Percentiles rank a stretch among this genome's conserved stretches.
Evolutionary conservation across 2,329 filamentous ascomycete genomes (phyloP).

Genomic region (Fusarium albosuccineum): DNA sequence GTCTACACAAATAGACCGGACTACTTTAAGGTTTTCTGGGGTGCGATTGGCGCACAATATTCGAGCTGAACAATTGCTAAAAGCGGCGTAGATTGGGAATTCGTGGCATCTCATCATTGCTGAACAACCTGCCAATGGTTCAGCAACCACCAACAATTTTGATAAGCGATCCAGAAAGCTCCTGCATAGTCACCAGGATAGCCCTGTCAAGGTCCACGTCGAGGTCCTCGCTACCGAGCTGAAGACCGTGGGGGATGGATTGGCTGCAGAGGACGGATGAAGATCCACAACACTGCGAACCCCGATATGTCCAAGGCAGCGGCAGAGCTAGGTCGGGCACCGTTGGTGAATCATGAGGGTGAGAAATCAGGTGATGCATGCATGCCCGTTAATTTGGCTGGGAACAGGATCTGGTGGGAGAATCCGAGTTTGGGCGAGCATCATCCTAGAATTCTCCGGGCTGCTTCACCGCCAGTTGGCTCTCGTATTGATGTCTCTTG

Average conservation of each 20-base stretch:
- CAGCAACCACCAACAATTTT: slow-evolving; percentile 34
- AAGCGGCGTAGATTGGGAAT: slow-evolving; percentile 40
- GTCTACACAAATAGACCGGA: slow-evolving; percentile 11
- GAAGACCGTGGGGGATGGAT: slow-evolving; percentile 23
- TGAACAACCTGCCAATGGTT: slow-evolving; percentile 29
- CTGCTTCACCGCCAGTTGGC: slow-evolving; percentile 45
- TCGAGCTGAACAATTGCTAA: slow-evolving; percentile 38
- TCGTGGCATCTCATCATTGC: slow-evolving; percentile 42
- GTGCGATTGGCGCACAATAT: slow-evolving; percentile 34
- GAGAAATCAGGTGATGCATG: slow-evolving; percentile 38
- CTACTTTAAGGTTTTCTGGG: slow-evolving; percentile 22
- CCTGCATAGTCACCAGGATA: slow-evolving; percentile 29
- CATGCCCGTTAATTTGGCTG: slow-evolving; percentile 37
- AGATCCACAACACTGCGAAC: slow-evolving; percentile 36
- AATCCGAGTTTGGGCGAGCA: slow-evolving; percentile 27
- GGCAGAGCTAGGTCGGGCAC: slow-evolving; percentile 10
- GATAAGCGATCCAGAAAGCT: slow-evolving; percentile 34
- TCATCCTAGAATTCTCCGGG: slow-evolving; percentile 23
- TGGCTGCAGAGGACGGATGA: slow-evolving; percentile 24
- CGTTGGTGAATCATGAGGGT: slow-evolving; percentile 20
- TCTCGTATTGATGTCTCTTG: slow-evolving; percentile 22
- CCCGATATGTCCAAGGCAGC: slow-evolving; percentile 16
- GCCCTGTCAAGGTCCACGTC: slow-evolving; percentile 21
- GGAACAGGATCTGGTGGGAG: slow-evolving; percentile 28
- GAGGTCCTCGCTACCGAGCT: slow-evolving; percentile 12